These are phyloP conservation scores for Talaromyces sp. DNA, from an alignment of 2,329 filamentous ascomycete genomes.

Conservation along the genomic window DNA sequence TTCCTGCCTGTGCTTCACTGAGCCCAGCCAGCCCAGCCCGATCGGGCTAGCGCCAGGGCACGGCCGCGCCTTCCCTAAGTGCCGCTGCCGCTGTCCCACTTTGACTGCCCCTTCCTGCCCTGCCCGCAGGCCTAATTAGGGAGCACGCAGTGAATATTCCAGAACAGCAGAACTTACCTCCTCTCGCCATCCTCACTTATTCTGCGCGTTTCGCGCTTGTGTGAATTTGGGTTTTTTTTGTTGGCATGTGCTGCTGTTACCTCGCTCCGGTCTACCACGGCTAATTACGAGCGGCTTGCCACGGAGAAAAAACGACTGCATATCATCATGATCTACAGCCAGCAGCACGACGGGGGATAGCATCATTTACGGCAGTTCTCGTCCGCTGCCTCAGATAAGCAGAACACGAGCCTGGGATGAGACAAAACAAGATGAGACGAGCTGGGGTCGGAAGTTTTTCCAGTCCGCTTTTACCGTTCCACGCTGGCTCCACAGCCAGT, in stretches of 20 bases:
- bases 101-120: not conserved
- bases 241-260: not conserved
- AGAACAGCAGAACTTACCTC: not conserved
- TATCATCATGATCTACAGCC: not conserved
- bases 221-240: not conserved
- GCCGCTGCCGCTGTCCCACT: too few relatives aligned
- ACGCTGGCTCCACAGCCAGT: not conserved
- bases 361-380: not conserved
- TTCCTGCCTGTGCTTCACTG: not conserved
- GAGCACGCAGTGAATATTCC: not conserved
- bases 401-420: not conserved
- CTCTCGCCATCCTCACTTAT: not conserved
- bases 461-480: not conserved
- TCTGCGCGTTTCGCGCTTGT: not conserved
- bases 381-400: not conserved
- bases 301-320: not conserved
- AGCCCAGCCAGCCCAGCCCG: not conserved
- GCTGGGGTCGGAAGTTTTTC: not conserved
- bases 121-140: too few relatives aligned
- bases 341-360: not conserved
- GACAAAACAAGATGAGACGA: not conserved
- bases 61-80: not conserved
- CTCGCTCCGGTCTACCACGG: not conserved
- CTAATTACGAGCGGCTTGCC: not conserved
- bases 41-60: not conserved